These are phyloP conservation scores for Leishmania arabica DNA, from an alignment of 208 protist species.

Conservation along the genomic window DNA sequence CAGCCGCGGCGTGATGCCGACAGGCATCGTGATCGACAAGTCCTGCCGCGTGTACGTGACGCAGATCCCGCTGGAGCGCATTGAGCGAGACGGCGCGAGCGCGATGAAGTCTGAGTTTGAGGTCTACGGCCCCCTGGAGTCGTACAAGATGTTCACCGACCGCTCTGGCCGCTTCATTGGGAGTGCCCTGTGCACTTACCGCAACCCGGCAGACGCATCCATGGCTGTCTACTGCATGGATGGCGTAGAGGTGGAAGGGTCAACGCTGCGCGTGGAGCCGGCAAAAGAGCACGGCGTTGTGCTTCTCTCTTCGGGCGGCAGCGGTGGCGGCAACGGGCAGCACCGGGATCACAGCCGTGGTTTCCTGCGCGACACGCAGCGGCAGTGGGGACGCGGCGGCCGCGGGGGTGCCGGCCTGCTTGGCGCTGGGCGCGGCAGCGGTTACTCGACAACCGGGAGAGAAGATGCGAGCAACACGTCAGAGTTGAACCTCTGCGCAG, in stretches of 20 bases:
- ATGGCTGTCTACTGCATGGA: conserved; percentile 77
- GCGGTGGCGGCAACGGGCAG: neutral
- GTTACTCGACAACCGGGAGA: neutral
- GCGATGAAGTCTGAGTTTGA: conserved; percentile 84
- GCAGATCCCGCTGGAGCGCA: conserved; percentile 84
- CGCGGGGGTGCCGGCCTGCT: conserved; percentile 7
- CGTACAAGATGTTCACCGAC: conserved; percentile 89
- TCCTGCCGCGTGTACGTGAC: conserved; percentile 86
- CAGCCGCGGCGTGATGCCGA: conserved; percentile 31
- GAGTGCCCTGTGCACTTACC: conserved; percentile 85
- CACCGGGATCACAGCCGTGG: conserved; percentile 31
- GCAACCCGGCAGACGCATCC: conserved; percentile 87
- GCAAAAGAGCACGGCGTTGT: conserved; percentile 86
- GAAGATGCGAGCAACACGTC: neutral
- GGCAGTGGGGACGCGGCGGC: conserved; percentile 18
- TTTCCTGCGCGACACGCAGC: conserved; percentile 33
- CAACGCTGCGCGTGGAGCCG: conserved; percentile 63
- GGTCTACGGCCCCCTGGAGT: conserved; percentile 82
- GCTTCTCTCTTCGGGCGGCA: conserved; percentile 45
- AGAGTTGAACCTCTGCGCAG: neutral
- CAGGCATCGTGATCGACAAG: conserved; percentile 87
- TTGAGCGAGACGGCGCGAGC: conserved; percentile 76
- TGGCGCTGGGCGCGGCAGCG: conserved; percentile 1
- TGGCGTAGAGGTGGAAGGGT: conserved; percentile 60
- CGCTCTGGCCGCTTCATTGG: conserved; percentile 83